phyloP scores from a whole-genome alignment of 306 rosid genomes.

The Lablab purpureus region DNA sequence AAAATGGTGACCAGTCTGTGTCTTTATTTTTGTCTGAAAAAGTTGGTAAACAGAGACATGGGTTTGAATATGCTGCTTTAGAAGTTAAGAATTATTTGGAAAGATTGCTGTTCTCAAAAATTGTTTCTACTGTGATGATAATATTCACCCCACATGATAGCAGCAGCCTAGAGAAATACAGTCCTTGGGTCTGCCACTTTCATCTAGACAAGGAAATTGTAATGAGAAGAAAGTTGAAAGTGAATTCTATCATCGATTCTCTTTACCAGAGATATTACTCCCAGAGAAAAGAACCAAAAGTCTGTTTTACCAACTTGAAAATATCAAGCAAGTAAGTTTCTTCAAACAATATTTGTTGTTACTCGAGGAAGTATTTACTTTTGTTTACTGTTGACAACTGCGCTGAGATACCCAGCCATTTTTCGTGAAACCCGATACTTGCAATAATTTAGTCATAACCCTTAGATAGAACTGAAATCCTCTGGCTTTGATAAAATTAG shows the following conservation, averaged over 20 bases:
- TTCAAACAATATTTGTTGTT: conserved; percentile 34
- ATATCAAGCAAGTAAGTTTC: conserved; percentile 74
- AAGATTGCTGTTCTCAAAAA: conserved; percentile 66
- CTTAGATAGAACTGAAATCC: conserved; percentile 1
- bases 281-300: conserved; percentile 50
- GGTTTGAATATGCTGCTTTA: conserved; percentile 86
- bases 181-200: conserved; percentile 97
- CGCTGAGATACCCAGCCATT: conserved; percentile 1
- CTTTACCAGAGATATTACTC: conserved; percentile 59
- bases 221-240: conserved; percentile 61
- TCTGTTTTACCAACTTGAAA: conserved; percentile 56
- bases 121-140: conserved; percentile 80
- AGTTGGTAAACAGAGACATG: conserved; percentile 70
- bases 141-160: conserved; percentile 60
- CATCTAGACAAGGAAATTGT: conserved; percentile 71
- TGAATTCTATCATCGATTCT: conserved; percentile 65
- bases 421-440: conserved; percentile 16
- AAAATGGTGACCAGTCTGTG: conserved; percentile 57
- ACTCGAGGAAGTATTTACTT: conserved; percentile 11
- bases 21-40: conserved; percentile 76
- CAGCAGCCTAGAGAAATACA: conserved; percentile 48
- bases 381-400: neutral
- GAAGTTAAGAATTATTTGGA: conserved; percentile 83
- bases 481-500: conserved; percentile 20
- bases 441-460: conserved; percentile 1